Conservation (phyloP, 352 stramenopile genomes). For the Pythium inflatum region DNA sequence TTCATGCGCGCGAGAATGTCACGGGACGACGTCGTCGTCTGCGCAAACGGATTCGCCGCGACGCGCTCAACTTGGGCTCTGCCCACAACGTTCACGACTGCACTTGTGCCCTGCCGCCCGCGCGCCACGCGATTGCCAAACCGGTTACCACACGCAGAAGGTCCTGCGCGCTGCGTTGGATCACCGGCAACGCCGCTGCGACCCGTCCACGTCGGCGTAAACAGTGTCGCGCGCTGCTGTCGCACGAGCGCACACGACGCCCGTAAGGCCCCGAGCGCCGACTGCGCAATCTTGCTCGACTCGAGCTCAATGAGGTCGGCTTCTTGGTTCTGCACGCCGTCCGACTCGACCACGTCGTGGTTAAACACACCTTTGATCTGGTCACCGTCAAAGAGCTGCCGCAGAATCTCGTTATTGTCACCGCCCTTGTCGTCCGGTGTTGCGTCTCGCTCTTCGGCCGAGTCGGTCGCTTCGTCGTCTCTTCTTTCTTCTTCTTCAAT, state of each 20-base stretch:
- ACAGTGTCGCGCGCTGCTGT: conserved; percentile 64
- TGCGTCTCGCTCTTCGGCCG: conserved; percentile 23
- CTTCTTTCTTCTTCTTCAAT: conserved; percentile 23
- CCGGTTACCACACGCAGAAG: conserved; percentile 10
- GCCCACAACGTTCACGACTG: conserved; percentile 10
- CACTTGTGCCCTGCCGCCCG: conserved; percentile 24
- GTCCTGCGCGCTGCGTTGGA: conserved; percentile 43
- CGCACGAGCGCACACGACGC: conserved; percentile 77
- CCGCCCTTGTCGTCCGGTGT: conserved; percentile 3
- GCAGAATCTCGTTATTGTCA: conserved; percentile 89
- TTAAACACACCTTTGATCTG: conserved; percentile 95
- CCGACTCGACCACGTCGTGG: conserved; percentile 92
- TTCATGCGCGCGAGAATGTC: conserved; percentile 44
- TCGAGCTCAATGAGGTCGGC: conserved; percentile 92
- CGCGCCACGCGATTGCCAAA: conserved; percentile 53
- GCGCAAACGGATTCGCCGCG: conserved; percentile 39
- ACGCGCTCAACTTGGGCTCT: conserved; percentile 7
- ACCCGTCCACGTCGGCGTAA: conserved; percentile 81
- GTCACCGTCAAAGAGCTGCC: conserved; percentile 90
- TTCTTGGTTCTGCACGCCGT: conserved; percentile 88
- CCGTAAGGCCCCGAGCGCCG: conserved; percentile 79
- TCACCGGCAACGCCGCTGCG: conserved; percentile 71
- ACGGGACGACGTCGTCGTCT: conserved; percentile 49
- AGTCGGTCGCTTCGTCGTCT: conserved; percentile 20
- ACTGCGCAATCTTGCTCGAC: conserved; percentile 87